Evolutionary conservation across 352 stramenopile genomes (phyloP).

Genomic region (Phytophthora tubulina): DNA sequence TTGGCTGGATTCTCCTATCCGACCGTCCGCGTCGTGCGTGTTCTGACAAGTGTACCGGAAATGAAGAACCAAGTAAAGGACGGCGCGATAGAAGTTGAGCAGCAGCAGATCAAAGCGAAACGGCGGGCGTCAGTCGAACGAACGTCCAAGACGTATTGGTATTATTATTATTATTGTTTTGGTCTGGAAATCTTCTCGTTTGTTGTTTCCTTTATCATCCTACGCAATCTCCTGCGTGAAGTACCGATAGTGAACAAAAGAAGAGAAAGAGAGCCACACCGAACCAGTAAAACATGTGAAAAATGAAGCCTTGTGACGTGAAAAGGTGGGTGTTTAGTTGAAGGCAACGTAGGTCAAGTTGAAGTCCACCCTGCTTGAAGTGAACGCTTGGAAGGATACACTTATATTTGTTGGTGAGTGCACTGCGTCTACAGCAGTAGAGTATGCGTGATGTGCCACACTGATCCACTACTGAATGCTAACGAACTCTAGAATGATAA

Average conservation of each 20-base stretch:
- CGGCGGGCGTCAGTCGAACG: constrained; percentile 22
- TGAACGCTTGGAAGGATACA: constrained; percentile 8
- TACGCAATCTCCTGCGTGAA: neutral
- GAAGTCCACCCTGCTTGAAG: neutral
- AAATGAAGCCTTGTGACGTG: constrained; percentile 25
- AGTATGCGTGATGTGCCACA: neutral
- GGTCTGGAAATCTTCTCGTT: constrained; percentile 19
- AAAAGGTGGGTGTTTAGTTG: neutral
- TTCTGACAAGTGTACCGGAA: constrained; percentile 19
- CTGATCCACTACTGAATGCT: constrained; percentile 1
- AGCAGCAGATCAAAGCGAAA: constrained; percentile 34
- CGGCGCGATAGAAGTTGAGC: constrained; percentile 33
- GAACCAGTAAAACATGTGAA: constrained; percentile 35
- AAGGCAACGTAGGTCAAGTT: neutral
- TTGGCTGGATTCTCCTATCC: constrained; percentile 10
- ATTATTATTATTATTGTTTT: constrained; percentile 54
- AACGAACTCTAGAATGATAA: constrained; percentile 38
- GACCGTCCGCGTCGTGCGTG: constrained; percentile 12
- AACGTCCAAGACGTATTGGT: constrained; percentile 42
- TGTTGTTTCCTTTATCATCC: constrained; percentile 14
- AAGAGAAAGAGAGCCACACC: constrained; percentile 9
- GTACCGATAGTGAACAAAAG: neutral
- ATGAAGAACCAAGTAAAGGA: constrained; percentile 27
- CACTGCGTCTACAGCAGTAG: neutral
- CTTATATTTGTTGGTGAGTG: constrained; percentile 1